Base-by-base conservation (phyloP, 176 grass and related monocot genomes). In the Musa itinerans region DNA sequence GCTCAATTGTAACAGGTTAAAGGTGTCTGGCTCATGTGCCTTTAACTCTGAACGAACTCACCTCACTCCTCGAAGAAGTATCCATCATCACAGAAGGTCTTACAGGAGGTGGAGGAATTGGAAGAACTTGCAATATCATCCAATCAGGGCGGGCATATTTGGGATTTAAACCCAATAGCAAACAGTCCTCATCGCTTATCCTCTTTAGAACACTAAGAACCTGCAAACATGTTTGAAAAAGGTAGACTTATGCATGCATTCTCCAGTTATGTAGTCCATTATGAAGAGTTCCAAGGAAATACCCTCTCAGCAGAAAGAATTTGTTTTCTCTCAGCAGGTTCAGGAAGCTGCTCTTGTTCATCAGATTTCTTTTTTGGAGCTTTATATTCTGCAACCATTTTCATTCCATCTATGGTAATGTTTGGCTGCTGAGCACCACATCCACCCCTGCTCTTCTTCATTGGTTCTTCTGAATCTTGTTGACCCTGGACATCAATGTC, bases 31-130 rank as follows among this genome's bases (percentile, higher is more conserved):
- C 29, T 29, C 29, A 29, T 29, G 29, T 29, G 34, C 34, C 4
- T 43, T 43, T 19, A 48, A 61, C 19, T 68, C 63, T 6, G 57
- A 68, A 61, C 67, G 51, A 53, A 71, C 76, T 83, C 62, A 93
- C 94, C 90, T 97, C 94, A 73, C 94, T 97, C 83, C 94, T 90
- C 50, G 94, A 92, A 79, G 94, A 97, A 53, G 94, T 97, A 84
- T 97, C 94, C 94, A 97, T 97, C 94, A 97, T 97, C 52, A 97
- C 94, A 83, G 94, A 97, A 83, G 94, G 94, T 81, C 94, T 92
- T 74, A 97, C 94, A 82, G 94, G 94, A 68, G 90, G 94, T 58
- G 94, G 94, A 72, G 94, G 94, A 79, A 97, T 90, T 17, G 94
- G 94, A 81, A 97, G 87, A 52, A 97, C 94, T 93, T 97, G 94